Evolutionary conservation across 148 eudicot genomes (phyloP).

Genomic region (Hydrangea macrophylla): DNA sequence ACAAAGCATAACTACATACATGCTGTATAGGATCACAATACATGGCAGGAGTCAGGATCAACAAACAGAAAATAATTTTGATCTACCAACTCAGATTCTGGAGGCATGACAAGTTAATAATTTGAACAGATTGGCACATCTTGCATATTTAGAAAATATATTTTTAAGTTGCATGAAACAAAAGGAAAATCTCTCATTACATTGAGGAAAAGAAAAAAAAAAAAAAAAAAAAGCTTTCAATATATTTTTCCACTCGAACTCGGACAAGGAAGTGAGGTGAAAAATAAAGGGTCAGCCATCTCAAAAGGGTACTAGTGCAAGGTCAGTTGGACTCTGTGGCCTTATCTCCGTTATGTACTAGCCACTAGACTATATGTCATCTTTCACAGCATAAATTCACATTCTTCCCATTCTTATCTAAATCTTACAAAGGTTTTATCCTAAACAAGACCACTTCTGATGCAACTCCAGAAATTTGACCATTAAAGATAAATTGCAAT

Average conservation of each 20-base stretch:
- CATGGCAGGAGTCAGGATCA: neutral
- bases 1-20: neutral
- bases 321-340: neutral
- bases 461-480: neutral
- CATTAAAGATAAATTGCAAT: neutral
- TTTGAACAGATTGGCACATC: neutral
- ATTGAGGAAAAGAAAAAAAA: neutral
- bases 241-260: neutral
- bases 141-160: too few relatives aligned
- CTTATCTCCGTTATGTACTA: neutral
- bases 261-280: neutral
- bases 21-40: neutral
- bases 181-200: neutral
- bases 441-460: neutral
- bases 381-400: neutral
- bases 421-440: neutral
- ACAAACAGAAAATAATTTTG: neutral
- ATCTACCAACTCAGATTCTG: neutral
- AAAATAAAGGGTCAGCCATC: neutral
- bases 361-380: neutral
- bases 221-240: neutral
- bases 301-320: neutral
- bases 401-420: neutral
- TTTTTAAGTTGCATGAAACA: neutral
- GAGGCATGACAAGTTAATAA: slow-evolving; percentile 2